Conservation (phyloP, 2,329 filamentous ascomycete species). For the Penicillium sp. region DNA sequence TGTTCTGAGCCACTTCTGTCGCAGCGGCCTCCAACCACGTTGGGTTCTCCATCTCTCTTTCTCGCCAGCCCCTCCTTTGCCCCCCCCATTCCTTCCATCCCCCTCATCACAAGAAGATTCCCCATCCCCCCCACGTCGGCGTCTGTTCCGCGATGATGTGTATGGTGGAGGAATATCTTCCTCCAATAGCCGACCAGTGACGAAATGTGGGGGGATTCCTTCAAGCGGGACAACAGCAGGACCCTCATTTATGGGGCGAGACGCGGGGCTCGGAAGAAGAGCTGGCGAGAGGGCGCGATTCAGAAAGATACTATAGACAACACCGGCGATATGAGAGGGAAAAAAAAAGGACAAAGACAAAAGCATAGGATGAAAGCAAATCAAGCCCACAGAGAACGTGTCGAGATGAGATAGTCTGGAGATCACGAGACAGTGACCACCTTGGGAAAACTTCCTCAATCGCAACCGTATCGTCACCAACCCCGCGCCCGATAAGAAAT, state of each 20-base stretch:
- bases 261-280: slow-evolving; percentile 7
- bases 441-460: not conserved
- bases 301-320: not conserved
- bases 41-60: no score
- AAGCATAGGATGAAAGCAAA: no score
- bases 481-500: slow-evolving; percentile 15
- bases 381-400: no score
- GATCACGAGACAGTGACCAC: no score
- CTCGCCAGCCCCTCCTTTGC: not conserved
- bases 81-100: not conserved
- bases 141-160: slow-evolving; percentile 14
- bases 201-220: slow-evolving; percentile 14
- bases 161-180: slow-evolving; percentile 17
- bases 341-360: no score
- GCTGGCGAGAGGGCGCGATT: not conserved
- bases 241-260: not conserved
- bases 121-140: slow-evolving; percentile 19
- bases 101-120: no score
- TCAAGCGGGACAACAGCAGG: not conserved
- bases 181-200: slow-evolving; percentile 13
- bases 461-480: not conserved
- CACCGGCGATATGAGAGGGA: no score
- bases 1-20: no score
- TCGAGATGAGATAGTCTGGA: no score
- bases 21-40: no score